Conservation (phyloP, 805 yeast genomes). For the Hanseniaspora taiwanica region DNA sequence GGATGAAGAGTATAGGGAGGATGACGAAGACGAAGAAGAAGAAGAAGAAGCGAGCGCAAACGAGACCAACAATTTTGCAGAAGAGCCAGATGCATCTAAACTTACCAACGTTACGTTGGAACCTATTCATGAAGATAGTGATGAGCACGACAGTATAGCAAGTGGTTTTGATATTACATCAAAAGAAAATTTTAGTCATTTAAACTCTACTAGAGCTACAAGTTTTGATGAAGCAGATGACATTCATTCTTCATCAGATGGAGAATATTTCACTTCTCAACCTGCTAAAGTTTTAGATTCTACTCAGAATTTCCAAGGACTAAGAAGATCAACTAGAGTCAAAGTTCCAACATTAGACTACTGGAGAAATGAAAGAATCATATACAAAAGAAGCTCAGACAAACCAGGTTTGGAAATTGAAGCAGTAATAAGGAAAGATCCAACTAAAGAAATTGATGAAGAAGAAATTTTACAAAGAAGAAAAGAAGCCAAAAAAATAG, state of each 20-base stretch:
- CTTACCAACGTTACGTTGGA: slow-evolving; percentile 6
- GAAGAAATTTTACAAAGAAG: slow-evolving; percentile 12
- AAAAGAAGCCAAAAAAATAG: slow-evolving; percentile 11
- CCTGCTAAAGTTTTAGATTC: slow-evolving; percentile 12
- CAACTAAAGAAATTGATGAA: slow-evolving; percentile 17
- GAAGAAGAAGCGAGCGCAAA: slow-evolving; percentile 8
- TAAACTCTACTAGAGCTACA: not conserved
- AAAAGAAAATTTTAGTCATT: too few relatives aligned
- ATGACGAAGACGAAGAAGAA: slow-evolving; percentile 8
- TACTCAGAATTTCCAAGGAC: slow-evolving; percentile 19
- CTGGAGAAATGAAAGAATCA: slow-evolving; percentile 73
- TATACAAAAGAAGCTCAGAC: slow-evolving; percentile 34
- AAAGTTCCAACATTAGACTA: slow-evolving; percentile 61
- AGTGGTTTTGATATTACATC: slow-evolving; percentile 8
- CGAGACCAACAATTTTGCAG: slow-evolving; percentile 1
- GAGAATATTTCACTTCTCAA: slow-evolving; percentile 14
- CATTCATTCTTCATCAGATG: slow-evolving; percentile 2
- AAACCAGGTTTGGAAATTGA: slow-evolving; percentile 41
- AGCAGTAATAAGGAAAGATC: slow-evolving; percentile 37
- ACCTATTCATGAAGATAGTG: slow-evolving; percentile 1
- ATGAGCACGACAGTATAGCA: slow-evolving; percentile 7
- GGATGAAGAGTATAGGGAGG: slow-evolving; percentile 8
- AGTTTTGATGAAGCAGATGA: slow-evolving; percentile 1
- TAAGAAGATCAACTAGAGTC: slow-evolving; percentile 53
- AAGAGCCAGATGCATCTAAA: too few relatives aligned